A percentile compares a stretch with the other conserved stretches of the same genome.
These are phyloP conservation scores for Agapanthus africanus DNA, from an alignment of 106 monocot species.

Conservation along the genomic window DNA sequence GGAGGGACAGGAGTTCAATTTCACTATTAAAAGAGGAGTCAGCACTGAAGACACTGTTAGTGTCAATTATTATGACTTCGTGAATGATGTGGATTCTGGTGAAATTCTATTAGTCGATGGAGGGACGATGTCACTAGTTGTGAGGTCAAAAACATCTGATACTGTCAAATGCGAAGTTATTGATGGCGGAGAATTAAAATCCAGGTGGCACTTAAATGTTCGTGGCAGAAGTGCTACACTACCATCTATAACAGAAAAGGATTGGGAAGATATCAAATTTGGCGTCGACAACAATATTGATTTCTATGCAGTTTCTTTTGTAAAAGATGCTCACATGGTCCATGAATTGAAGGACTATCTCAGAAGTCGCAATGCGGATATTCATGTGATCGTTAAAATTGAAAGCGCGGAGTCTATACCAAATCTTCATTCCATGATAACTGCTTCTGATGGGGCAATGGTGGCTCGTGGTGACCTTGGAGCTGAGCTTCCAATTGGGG, in stretches of 20 bases:
- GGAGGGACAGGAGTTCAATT: too few species aligned
- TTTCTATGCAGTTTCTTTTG: conserved; percentile 98
- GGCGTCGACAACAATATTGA: conserved; percentile 96
- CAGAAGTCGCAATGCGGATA: conserved; percentile 82
- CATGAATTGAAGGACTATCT: conserved; percentile 88
- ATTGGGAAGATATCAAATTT: conserved; percentile 99
- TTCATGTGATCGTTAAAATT: conserved; percentile 90
- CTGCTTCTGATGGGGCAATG: conserved; percentile 98
- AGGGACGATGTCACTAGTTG: conserved; percentile 92
- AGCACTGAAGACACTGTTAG: too few species aligned
- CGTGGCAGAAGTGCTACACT: conserved; percentile 98
- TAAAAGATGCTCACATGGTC: conserved; percentile 92
- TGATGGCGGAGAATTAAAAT: conserved; percentile 95
- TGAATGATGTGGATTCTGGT: too few species aligned
- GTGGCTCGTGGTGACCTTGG: too few species aligned
- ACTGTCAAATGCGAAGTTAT: conserved; percentile 58
- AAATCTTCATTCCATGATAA: conserved; percentile 87
- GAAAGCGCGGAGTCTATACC: conserved; percentile 98
- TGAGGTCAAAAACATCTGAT: conserved; percentile 69
- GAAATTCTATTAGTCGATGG: too few species aligned
- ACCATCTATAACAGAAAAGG: conserved; percentile 74
- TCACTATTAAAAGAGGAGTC: too few species aligned
- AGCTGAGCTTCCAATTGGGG: too few species aligned
- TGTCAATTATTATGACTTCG: too few species aligned
- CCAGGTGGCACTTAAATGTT: conserved; percentile 95